Conservation (phyloP, 441 rosid species). For the Kokia cookei region DNA sequence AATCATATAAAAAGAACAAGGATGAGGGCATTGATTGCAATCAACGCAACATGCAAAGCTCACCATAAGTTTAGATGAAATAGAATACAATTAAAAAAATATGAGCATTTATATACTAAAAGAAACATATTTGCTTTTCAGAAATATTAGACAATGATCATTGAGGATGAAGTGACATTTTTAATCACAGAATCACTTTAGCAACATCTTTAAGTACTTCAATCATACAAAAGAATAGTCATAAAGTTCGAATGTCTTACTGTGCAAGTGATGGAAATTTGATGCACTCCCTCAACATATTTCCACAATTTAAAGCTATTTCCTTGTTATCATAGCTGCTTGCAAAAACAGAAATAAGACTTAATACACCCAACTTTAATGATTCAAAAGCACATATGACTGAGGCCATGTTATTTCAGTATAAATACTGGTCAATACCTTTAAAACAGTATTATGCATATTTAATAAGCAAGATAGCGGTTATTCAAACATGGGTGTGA, state of each 20-base stretch:
- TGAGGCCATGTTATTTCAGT: background rate
- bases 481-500: background rate
- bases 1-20: background rate
- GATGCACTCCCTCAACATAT: constrained; percentile 91
- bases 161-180: background rate
- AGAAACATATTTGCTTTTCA: background rate
- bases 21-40: background rate
- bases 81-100: background rate
- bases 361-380: background rate
- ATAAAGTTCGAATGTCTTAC: constrained; percentile 49
- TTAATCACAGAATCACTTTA: background rate
- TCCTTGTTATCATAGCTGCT: constrained; percentile 96
- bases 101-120: background rate
- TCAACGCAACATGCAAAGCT: background rate
- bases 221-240: constrained; percentile 6
- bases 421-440: background rate
- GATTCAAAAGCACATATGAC: background rate
- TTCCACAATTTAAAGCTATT: constrained; percentile 84
- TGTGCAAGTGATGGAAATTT: constrained; percentile 83
- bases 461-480: background rate
- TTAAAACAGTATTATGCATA: background rate
- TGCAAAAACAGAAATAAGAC: constrained; percentile 18
- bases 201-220: background rate
- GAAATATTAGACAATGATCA: background rate
- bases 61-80: background rate